phyloP scores from a whole-genome alignment of 108 stramenopile genomes.

The Hondaea fermentalgiana region DNA sequence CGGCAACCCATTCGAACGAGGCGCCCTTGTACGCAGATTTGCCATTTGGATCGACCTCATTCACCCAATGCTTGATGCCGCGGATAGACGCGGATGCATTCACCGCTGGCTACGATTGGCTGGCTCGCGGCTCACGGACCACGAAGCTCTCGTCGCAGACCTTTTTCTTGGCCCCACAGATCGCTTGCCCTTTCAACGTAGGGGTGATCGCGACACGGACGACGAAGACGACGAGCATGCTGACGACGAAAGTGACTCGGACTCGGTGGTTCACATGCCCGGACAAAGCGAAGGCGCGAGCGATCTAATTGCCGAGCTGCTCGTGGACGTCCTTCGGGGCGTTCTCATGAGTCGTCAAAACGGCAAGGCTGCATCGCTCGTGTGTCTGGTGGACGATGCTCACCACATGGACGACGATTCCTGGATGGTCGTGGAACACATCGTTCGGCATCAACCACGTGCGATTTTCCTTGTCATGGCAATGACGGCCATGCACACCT shows the following conservation, averaged over 20 bases:
- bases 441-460: neutral
- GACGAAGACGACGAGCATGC: too few relatives aligned
- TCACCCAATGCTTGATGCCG: neutral
- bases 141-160: neutral
- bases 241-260: too few relatives aligned
- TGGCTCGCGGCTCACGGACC: neutral
- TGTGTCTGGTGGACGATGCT: neutral
- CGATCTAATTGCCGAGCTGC: neutral
- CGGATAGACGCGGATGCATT: neutral
- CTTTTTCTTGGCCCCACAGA: neutral
- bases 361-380: neutral
- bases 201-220: too few relatives aligned
- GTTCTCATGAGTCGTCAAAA: neutral
- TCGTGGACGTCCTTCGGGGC: neutral
- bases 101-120: neutral
- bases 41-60: neutral
- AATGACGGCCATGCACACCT: neutral
- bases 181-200: neutral
- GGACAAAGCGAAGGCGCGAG: neutral
- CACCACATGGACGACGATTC: neutral
- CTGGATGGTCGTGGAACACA: neutral
- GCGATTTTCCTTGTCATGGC: neutral
- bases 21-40: neutral
- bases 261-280: neutral
- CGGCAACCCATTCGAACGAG: neutral